A percentile compares a stretch with the other conserved stretches of the same genome.
These are phyloP conservation scores for Botrytis galanthina DNA, from an alignment of 2,329 filamentous ascomycete species.

Conservation along the genomic window DNA sequence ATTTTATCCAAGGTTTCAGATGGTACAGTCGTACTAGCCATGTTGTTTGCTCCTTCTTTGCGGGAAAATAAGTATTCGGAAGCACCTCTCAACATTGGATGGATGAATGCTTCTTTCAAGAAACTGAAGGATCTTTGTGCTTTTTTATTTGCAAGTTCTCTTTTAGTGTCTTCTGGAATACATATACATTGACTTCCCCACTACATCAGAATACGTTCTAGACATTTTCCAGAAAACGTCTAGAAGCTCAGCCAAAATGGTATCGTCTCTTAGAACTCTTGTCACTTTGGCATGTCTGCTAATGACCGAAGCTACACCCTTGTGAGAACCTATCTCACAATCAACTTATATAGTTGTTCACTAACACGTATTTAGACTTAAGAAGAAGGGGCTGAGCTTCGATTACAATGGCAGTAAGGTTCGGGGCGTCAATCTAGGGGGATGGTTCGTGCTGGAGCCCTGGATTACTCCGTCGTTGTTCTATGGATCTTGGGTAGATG, in stretches of 20 bases:
- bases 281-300: conserved; percentile 25
- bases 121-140: neutral
- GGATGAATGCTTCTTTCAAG: neutral
- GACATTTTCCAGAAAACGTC: neutral
- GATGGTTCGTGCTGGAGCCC: conserved; percentile 42
- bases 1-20: neutral
- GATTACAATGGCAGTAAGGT: conserved; percentile 54
- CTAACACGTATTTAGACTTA: conserved; percentile 23
- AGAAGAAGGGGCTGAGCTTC: conserved; percentile 43
- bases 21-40: neutral
- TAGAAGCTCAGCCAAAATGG: conserved; percentile 4
- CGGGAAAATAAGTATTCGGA: conserved; percentile 7
- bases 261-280: conserved; percentile 26
- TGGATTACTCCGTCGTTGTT: conserved; percentile 60
- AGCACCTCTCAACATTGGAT: neutral
- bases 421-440: conserved; percentile 63
- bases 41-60: neutral
- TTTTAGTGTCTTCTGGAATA: neutral
- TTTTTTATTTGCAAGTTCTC: neutral
- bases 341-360: neutral
- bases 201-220: neutral
- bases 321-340: conserved; percentile 24
- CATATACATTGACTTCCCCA: neutral
- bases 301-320: conserved; percentile 25
- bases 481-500: conserved; percentile 36